These are phyloP conservation scores for Teunomyces kruisii DNA, from an alignment of 805 yeast species.

Conservation along the genomic window DNA sequence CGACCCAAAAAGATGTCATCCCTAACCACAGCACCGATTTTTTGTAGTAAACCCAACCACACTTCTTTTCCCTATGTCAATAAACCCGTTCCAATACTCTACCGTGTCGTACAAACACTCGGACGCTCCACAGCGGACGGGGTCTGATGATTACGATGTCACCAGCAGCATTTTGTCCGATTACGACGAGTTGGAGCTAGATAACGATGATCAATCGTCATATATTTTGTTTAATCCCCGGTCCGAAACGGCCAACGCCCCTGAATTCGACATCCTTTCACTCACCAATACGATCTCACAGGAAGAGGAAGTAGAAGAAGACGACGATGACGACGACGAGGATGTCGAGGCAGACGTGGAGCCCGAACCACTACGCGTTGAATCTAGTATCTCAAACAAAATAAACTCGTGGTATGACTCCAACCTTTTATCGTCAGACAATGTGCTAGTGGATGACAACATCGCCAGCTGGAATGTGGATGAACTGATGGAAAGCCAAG, in stretches of 20 bases:
- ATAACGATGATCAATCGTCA: conserved; percentile 13
- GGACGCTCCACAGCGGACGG: not conserved
- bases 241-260: not conserved
- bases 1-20: not conserved
- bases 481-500: conserved; percentile 16
- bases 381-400: conserved; percentile 4
- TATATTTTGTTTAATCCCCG: conserved; percentile 15
- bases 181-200: conserved; percentile 12
- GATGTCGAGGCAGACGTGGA: conserved; percentile 10
- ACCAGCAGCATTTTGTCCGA: conserved; percentile 15
- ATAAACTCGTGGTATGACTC: conserved; percentile 14
- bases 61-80: conserved; percentile 6
- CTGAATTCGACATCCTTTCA: conserved; percentile 13
- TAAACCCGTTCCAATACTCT: conserved; percentile 8
- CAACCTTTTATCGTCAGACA: conserved; percentile 5
- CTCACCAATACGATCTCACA: conserved; percentile 11
- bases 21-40: conserved; percentile 1
- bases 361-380: not conserved
- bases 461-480: conserved; percentile 39
- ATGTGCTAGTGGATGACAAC: conserved; percentile 27
- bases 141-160: conserved; percentile 6
- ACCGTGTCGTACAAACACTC: conserved; percentile 9
- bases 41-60: conserved; percentile 4
- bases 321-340: conserved; percentile 4
- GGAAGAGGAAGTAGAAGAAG: not conserved